phyloP scores from a whole-genome alignment of 305 asterid genomes.

The Plantago coronopus region DNA sequence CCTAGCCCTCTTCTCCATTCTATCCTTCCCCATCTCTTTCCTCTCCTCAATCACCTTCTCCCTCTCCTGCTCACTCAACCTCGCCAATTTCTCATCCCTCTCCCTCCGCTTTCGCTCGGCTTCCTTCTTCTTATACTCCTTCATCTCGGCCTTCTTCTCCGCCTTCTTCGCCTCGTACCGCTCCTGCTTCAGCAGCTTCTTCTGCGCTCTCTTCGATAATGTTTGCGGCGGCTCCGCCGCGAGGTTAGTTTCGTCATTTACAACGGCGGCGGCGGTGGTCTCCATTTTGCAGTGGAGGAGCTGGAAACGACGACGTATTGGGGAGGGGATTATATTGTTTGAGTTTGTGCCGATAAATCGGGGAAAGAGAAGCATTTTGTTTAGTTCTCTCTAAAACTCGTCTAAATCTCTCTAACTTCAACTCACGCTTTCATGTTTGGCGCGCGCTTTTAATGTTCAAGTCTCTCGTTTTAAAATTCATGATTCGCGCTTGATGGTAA shows the following conservation, averaged over 20 bases:
- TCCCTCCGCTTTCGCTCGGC: conserved; percentile 76
- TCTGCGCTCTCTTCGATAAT: conserved; percentile 74
- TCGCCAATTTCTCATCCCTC: conserved; percentile 67
- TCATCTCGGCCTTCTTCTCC: conserved; percentile 63
- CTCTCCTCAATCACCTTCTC: conserved; percentile 50
- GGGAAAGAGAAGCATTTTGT: no score
- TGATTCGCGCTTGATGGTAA: no score
- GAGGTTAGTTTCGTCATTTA: conserved; percentile 33
- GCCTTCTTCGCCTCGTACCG: conserved; percentile 74
- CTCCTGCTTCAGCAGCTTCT: conserved; percentile 73
- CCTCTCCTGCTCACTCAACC: conserved; percentile 54
- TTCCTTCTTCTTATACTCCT: conserved; percentile 67
- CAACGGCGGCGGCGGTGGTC: not conserved
- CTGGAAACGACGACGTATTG: no score
- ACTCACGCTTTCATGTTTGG: no score
- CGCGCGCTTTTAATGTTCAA: no score
- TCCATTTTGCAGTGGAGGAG: not conserved
- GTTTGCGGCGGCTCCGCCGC: conserved; percentile 29
- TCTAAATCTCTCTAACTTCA: no score
- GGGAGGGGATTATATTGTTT: no score
- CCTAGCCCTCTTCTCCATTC: conserved; percentile 65
- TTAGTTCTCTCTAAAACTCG: no score
- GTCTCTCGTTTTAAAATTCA: no score
- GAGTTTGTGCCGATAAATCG: no score
- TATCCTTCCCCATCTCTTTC: conserved; percentile 52